Conservation (phyloP, 495 filamentous ascomycete species). For the Staphylotrichum longicolle region DNA sequence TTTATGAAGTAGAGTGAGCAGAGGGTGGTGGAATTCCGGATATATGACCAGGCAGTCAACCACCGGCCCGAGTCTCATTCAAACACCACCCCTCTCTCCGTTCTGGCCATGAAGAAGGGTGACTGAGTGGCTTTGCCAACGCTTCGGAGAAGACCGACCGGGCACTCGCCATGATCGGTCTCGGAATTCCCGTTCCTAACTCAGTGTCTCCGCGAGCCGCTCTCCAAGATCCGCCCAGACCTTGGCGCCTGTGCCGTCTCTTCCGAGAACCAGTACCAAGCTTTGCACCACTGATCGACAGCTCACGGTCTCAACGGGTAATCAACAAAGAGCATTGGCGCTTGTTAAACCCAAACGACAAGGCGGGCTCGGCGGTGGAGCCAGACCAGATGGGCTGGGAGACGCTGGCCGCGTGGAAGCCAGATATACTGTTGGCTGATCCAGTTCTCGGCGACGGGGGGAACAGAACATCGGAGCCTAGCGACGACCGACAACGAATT, state of each 20-base stretch:
- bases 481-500: no score
- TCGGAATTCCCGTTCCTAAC: not conserved
- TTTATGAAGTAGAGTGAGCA: no score
- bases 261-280: not conserved
- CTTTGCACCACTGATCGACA: not conserved
- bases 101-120: no score
- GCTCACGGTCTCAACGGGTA: not conserved
- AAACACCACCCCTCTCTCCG: no score
- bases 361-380: not conserved
- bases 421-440: not conserved
- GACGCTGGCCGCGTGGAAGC: not conserved
- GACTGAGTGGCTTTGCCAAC: no score
- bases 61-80: no score
- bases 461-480: no score
- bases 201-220: not conserved
- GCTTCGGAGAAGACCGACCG: no score
- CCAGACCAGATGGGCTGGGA: not conserved
- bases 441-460: no score
- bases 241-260: constrained; percentile 10
- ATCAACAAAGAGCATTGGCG: constrained; percentile 1
- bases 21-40: no score
- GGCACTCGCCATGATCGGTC: no score
- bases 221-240: constrained; percentile 4
- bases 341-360: constrained; percentile 1
- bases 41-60: no score